Conservation (phyloP, 768 basidiomycete genomes). For the Leccinum barrowsii region DNA sequence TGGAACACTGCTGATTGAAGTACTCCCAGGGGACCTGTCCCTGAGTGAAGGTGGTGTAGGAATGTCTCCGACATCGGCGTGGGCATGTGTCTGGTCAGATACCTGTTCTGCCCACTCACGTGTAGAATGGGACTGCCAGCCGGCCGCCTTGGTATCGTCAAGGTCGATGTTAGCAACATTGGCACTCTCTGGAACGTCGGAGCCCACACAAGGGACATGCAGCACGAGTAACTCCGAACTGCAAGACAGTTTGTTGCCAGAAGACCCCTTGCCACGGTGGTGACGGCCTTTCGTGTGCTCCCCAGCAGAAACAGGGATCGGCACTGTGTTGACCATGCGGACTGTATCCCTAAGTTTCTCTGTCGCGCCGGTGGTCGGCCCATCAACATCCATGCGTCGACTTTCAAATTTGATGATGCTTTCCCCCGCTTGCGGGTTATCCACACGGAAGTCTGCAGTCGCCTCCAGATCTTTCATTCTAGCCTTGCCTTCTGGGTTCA, state of each 20-base stretch:
- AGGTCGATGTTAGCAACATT: slow-evolving; percentile 16
- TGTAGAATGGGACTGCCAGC: slow-evolving; percentile 31
- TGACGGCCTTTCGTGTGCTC: slow-evolving; percentile 22
- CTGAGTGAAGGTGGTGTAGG: slow-evolving; percentile 10
- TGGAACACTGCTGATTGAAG: slow-evolving; percentile 25
- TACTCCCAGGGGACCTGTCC: slow-evolving; percentile 22
- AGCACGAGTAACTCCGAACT: slow-evolving; percentile 26
- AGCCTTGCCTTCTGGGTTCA: neutral
- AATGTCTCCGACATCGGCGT: slow-evolving; percentile 1
- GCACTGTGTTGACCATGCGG: slow-evolving; percentile 20
- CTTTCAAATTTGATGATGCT: slow-evolving; percentile 3
- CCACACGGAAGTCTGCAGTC: slow-evolving; percentile 4
- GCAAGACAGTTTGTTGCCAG: slow-evolving; percentile 7
- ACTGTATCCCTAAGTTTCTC: slow-evolving; percentile 1
- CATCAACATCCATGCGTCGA: slow-evolving; percentile 28
- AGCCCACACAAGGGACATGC: slow-evolving; percentile 27
- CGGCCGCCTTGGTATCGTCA: slow-evolving; percentile 18
- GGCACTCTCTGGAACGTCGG: slow-evolving; percentile 15
- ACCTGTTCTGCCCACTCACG: slow-evolving; percentile 47
- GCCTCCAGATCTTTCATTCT: slow-evolving; percentile 3
- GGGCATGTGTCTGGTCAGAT: slow-evolving; percentile 29
- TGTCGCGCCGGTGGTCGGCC: slow-evolving; percentile 1
- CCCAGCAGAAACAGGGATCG: slow-evolving; percentile 28
- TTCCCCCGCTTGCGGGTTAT: slow-evolving; percentile 8
- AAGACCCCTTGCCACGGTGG: neutral